Conservation (phyloP, 345 rosid genomes). For the Syzygium grande region DNA sequence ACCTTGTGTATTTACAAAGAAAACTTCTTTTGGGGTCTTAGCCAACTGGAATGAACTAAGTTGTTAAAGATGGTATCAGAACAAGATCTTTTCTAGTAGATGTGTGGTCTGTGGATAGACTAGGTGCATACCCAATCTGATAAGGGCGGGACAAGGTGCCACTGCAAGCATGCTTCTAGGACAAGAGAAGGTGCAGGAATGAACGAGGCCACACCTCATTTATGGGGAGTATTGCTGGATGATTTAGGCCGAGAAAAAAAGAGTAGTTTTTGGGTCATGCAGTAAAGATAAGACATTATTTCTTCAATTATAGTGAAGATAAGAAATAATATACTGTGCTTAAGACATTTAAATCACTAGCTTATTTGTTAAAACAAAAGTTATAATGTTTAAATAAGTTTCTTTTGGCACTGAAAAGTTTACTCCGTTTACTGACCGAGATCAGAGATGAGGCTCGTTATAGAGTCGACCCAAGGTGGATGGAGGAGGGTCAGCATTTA, state of each 20-base stretch:
- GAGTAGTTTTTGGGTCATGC: too few species aligned
- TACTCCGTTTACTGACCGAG: background rate
- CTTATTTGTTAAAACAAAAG: too few species aligned
- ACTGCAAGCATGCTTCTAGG: too few species aligned
- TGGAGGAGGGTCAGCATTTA: background rate
- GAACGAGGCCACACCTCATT: background rate
- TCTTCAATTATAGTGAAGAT: too few species aligned
- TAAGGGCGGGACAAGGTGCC: too few species aligned
- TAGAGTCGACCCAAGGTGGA: background rate
- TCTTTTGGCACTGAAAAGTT: background rate
- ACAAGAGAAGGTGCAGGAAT: background rate
- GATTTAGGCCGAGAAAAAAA: background rate
- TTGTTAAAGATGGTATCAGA: too few species aligned
- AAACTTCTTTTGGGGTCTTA: background rate
- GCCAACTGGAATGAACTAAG: rapidly evolving
- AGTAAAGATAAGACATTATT: too few species aligned
- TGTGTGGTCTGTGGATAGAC: background rate
- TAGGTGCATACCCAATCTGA: background rate
- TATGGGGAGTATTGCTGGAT: background rate
- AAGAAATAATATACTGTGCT: too few species aligned
- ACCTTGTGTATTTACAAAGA: background rate
- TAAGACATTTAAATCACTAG: too few species aligned
- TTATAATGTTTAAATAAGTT: too few species aligned
- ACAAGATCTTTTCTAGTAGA: rapidly evolving
- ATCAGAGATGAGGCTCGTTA: background rate